Conservation (phyloP, 768 basidiomycete genomes). For the Suillus ampliporus region DNA sequence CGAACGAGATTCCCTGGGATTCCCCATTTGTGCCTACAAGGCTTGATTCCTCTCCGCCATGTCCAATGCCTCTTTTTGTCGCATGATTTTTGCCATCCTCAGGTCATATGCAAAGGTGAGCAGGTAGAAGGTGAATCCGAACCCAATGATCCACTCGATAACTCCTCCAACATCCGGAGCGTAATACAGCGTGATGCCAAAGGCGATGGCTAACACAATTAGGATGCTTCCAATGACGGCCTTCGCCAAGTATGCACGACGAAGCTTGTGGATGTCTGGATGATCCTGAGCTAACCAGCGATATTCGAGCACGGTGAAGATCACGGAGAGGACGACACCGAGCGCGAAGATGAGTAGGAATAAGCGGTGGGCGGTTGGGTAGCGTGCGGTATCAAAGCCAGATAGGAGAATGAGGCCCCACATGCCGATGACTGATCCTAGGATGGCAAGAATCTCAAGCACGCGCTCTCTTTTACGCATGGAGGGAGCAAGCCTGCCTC, state of each 20-base stretch:
- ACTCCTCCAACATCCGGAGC: conserved; percentile 61
- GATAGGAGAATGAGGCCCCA: conserved; percentile 70
- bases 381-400: conserved; percentile 69
- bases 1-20: background rate
- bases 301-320: conserved; percentile 77
- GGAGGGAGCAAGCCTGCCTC: conserved; percentile 66
- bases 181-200: conserved; percentile 56
- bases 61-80: background rate
- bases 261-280: conserved; percentile 47
- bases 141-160: conserved; percentile 76
- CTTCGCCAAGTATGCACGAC: conserved; percentile 63
- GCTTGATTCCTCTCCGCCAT: conserved; percentile 12
- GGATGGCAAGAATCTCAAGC: conserved; percentile 60
- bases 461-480: conserved; percentile 62
- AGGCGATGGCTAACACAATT: conserved; percentile 66
- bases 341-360: conserved; percentile 78
- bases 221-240: conserved; percentile 62
- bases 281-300: conserved; percentile 70
- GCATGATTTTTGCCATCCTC: conserved; percentile 50
- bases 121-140: conserved; percentile 76
- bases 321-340: conserved; percentile 72
- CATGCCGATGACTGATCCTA: conserved; percentile 67
- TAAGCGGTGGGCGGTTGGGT: conserved; percentile 53
- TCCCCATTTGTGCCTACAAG: background rate
- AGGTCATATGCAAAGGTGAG: conserved; percentile 77